Evolutionary conservation across 2,329 filamentous ascomycete genomes (phyloP).

Genomic region (Epicoccum sorghinum): DNA sequence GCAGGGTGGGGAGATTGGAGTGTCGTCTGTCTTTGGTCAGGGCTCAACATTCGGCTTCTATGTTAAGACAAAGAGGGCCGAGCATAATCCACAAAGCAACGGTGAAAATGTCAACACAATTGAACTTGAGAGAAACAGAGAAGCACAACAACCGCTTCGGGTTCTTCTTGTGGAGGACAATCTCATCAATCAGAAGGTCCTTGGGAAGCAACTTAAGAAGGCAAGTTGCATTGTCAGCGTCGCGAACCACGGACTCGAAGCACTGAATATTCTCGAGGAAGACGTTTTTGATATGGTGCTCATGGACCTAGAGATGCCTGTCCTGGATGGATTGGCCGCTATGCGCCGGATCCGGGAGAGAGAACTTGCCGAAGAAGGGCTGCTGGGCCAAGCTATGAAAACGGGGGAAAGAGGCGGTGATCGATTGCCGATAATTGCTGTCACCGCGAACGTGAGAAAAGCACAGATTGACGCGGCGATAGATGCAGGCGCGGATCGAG

Average conservation of each 20-base stretch:
- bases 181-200: conserved; percentile 47
- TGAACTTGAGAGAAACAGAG: not conserved
- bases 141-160: conserved; percentile 19
- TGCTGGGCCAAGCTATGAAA: conserved; percentile 20
- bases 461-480: conserved; percentile 46
- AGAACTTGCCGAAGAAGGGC: conserved; percentile 45
- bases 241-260: conserved; percentile 48
- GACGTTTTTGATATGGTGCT: conserved; percentile 42
- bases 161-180: conserved; percentile 50
- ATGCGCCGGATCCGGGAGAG: conserved; percentile 57
- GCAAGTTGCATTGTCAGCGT: conserved; percentile 38
- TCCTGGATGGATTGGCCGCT: conserved; percentile 53
- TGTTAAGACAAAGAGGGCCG: conserved; percentile 43
- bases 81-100: conserved; percentile 15
- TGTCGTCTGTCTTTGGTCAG: conserved; percentile 44
- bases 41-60: conserved; percentile 55
- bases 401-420: conserved; percentile 29
- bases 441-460: conserved; percentile 46
- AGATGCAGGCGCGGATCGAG: conserved; percentile 42
- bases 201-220: conserved; percentile 46
- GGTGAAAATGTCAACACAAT: conserved; percentile 8
- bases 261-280: conserved; percentile 39
- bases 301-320: conserved; percentile 63
- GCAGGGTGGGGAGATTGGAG: conserved; percentile 55
- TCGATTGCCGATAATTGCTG: conserved; percentile 44